Conservation (phyloP, 2,329 filamentous ascomycete genomes). For the Monilinia fructicola region DNA sequence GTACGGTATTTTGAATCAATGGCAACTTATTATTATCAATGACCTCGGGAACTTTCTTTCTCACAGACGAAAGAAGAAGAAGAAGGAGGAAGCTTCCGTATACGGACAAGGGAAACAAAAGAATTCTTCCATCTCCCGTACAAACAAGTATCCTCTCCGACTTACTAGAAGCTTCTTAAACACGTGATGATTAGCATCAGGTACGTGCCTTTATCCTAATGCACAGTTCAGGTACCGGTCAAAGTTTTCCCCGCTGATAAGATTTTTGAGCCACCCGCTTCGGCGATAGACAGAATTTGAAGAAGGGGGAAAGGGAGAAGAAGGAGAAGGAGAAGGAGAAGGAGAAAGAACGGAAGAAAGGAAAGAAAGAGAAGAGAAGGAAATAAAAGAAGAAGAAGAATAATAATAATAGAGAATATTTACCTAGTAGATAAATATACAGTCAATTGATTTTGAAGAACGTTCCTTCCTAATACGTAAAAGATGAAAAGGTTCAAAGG, state of each 20-base stretch:
- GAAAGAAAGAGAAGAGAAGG: neutral
- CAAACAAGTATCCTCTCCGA: neutral
- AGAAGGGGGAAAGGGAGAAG: neutral
- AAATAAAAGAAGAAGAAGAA: too few relatives aligned
- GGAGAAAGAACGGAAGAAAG: too few relatives aligned
- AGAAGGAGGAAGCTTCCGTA: neutral
- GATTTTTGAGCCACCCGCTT: neutral
- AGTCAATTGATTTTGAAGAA: too few relatives aligned
- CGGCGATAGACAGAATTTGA: neutral
- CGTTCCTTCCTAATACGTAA: too few relatives aligned
- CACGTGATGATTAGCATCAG: neutral
- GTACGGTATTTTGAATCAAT: constrained; percentile 12
- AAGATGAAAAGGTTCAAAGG: too few relatives aligned
- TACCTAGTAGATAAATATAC: too few relatives aligned
- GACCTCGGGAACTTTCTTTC: neutral
- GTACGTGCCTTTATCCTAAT: neutral
- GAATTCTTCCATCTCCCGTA: neutral
- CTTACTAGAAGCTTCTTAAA: constrained; percentile 7
- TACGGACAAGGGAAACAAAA: neutral
- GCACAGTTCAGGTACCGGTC: neutral
- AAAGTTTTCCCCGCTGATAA: constrained; percentile 18
- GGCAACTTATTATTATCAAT: neutral
- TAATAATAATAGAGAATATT: too few relatives aligned
- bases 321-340: neutral
- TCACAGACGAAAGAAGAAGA: neutral